A percentile compares a stretch with the other conserved stretches of the same genome.
phyloP scores from a whole-genome alignment of 805 yeast genomes.

The Candida dendrica region DNA sequence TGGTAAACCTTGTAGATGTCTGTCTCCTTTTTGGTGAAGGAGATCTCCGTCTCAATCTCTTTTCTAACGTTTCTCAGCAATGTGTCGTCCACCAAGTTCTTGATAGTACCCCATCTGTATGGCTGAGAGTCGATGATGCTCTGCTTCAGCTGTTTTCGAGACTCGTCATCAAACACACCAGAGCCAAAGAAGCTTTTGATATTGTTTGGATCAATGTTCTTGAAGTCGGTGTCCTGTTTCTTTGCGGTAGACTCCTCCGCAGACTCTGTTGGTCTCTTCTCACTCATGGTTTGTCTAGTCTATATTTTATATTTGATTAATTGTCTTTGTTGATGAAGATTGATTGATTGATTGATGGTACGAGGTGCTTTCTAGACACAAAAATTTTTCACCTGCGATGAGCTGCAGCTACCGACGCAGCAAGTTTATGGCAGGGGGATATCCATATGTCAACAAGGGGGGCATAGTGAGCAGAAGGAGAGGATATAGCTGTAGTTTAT shows the following conservation, averaged over 20 bases:
- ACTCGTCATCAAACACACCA: conserved; percentile 39
- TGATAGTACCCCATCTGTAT: conserved; percentile 84
- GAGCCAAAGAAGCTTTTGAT: conserved; percentile 36
- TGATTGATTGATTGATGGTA: neutral
- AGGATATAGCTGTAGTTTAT: too few relatives aligned
- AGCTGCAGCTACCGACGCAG: neutral
- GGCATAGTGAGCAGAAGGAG: too few relatives aligned
- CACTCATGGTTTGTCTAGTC: neutral
- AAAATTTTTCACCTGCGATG: neutral
- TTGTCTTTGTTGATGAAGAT: too few relatives aligned
- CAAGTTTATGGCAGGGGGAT: too few relatives aligned
- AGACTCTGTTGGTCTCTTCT: conserved; percentile 1
- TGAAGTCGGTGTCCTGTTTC: conserved; percentile 10
- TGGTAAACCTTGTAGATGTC: conserved; percentile 91
- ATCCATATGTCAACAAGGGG: too few relatives aligned
- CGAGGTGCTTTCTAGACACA: neutral
- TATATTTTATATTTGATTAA: too few relatives aligned
- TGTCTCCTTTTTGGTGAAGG: conserved; percentile 92
- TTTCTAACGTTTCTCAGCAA: conserved; percentile 72
- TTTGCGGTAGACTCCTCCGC: neutral
- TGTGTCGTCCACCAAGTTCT: conserved; percentile 65
- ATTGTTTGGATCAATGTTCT: conserved; percentile 17
- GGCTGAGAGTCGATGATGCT: conserved; percentile 59
- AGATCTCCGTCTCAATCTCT: conserved; percentile 77
- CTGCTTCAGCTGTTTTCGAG: conserved; percentile 30